Base-by-base conservation (phyloP, 805 yeast species). In the Hanseniaspora meyeri region DNA sequence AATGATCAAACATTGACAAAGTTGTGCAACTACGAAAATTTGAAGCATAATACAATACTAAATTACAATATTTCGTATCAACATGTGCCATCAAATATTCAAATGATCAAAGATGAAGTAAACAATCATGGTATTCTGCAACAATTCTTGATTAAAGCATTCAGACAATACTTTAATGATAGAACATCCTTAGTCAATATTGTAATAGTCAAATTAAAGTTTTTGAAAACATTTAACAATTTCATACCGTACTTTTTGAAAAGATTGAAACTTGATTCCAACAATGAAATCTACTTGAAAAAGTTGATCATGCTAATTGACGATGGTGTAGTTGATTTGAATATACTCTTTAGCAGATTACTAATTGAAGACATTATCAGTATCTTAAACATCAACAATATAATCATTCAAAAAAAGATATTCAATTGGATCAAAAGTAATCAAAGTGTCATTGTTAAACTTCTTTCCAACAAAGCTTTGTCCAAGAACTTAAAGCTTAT, bases 231-330 rank as follows among this genome's bases (percentile, higher is more conserved):
- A 17, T 53, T 53, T 19, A 53, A 46, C 20, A 53, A 46, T 11
- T 53, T 37, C n/a, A 53, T 53, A 14, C 57, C 57, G 7, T 53
- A 53, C 34, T 53, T 53, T 9, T 38, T 53, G 16, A 53, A 53
- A 19, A 53, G 57, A 53, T 36, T 53, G 36, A 53, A 46, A 53
- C 14, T 53, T 8, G 57, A 53, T 46, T 53, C 57, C 2, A 53
- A 46, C 14, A 43, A 46, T 6, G 34, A 39, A 17, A 34, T 31
- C 7, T 53, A 46, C 37, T 53, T 46, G 17, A 24, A 45, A 5
- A 53, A 53, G 27, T 24, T 53, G 14, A 39, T 39, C 4, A 36
- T 20, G 42, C 24, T 53, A 11, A 34, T 53, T 3, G 45, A 31
- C 16, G 57, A 53, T 39, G 57, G 39, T 31, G 20, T 53, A 31